Percentiles rank a stretch among this genome's conserved stretches.
Evolutionary conservation across 208 protist species (phyloP).

Genomic region (Lotmaria passim): DNA sequence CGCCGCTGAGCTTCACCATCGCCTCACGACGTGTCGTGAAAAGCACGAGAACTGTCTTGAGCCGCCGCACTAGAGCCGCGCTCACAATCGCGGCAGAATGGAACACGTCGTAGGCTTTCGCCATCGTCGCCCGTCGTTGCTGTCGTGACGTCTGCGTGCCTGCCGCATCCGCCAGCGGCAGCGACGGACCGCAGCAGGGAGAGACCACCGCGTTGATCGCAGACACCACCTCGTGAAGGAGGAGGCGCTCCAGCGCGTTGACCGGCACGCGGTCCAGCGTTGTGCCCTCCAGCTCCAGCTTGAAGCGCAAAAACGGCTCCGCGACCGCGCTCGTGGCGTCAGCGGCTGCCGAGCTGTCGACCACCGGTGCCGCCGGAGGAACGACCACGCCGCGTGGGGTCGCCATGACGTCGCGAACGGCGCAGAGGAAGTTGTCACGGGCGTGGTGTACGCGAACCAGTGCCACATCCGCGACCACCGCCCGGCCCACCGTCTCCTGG

Average conservation of each 20-base stretch:
- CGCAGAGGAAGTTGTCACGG: conserved; percentile 60
- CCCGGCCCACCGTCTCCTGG: conserved; percentile 42
- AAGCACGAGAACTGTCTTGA: conserved; percentile 66
- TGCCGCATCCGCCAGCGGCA: background rate
- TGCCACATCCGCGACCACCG: conserved; percentile 56
- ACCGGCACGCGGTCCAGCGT: conserved; percentile 57
- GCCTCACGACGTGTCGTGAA: conserved; percentile 59
- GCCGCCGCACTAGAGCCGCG: conserved; percentile 41
- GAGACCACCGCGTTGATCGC: conserved; percentile 34
- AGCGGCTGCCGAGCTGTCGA: too few relatives aligned
- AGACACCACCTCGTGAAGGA: conserved; percentile 45
- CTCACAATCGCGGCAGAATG: conserved; percentile 63
- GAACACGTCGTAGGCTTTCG: conserved; percentile 35
- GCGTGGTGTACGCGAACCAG: conserved; percentile 67
- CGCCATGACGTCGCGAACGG: conserved; percentile 18
- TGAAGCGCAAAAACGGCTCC: conserved; percentile 45
- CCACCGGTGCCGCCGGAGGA: background rate
- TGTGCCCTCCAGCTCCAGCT: conserved; percentile 71
- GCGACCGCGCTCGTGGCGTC: too few relatives aligned
- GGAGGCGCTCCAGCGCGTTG: conserved; percentile 46
- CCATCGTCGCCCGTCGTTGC: background rate
- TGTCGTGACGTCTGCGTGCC: background rate
- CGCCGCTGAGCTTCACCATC: conserved; percentile 51
- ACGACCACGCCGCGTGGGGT: conserved; percentile 17
- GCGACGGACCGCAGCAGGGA: background rate